These are phyloP conservation scores for Pseudodiploospora longispora DNA, from an alignment of 2,329 filamentous ascomycete genomes.

Conservation along the genomic window DNA sequence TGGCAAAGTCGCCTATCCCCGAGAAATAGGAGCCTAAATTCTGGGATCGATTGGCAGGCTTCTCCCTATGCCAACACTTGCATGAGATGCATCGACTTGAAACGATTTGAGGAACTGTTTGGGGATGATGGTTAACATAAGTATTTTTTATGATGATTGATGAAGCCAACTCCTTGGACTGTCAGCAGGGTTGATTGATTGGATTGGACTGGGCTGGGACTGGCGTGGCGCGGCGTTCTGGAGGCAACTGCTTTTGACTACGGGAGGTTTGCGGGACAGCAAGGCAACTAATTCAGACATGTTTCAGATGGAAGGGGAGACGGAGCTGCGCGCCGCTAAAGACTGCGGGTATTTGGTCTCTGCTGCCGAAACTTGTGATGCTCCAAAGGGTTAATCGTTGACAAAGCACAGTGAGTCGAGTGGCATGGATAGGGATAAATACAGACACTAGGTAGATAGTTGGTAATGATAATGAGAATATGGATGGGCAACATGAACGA, in stretches of 20 bases:
- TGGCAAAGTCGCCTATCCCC: constrained; percentile 58
- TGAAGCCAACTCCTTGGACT: neutral
- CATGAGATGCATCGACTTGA: constrained; percentile 20
- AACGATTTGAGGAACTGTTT: constrained; percentile 8
- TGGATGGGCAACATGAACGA: too few species aligned
- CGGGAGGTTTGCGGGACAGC: neutral
- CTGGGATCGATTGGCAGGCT: constrained; percentile 30
- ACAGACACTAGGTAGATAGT: constrained; percentile 13
- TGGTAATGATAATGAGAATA: constrained; percentile 21
- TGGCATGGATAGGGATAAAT: too few species aligned
- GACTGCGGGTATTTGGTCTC: too few species aligned
- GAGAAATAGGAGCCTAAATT: constrained; percentile 45
- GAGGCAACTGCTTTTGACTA: constrained; percentile 6
- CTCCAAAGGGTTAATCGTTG: too few species aligned
- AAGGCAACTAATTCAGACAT: neutral
- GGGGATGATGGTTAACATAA: constrained; percentile 9
- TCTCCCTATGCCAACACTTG: constrained; percentile 29
- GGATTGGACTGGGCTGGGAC: constrained; percentile 2
- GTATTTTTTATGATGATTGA: constrained; percentile 2
- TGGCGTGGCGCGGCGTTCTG: constrained; percentile 7
- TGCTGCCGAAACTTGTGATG: too few species aligned
- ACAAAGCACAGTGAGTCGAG: too few species aligned
- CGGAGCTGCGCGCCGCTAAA: too few species aligned
- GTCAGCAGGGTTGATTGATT: neutral
- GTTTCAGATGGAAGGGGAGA: constrained; percentile 1